These are phyloP conservation scores for Pulveroboletus sp. DNA, from an alignment of 768 basidiomycete genomes.

Conservation along the genomic window DNA sequence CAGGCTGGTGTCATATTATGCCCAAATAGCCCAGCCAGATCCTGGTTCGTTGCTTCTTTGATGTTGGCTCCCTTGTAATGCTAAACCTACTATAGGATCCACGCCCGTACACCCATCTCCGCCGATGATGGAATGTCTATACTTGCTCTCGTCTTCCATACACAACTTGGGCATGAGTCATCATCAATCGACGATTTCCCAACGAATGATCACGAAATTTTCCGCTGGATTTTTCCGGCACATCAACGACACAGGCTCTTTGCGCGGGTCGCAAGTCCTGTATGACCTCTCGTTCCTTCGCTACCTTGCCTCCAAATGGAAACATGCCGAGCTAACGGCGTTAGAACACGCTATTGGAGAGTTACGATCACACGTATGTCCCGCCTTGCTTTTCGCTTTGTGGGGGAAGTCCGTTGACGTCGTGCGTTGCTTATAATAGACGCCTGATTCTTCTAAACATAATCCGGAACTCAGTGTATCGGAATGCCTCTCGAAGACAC, in stretches of 20 bases:
- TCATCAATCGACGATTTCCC: constrained; percentile 33
- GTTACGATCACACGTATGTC: constrained; percentile 27
- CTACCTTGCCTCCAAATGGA: constrained; percentile 37
- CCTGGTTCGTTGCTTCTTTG: constrained; percentile 11
- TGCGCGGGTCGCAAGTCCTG: constrained; percentile 30
- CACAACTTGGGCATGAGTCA: constrained; percentile 52
- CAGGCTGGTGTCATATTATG: constrained; percentile 20
- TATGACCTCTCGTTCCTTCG: constrained; percentile 50
- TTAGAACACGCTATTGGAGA: constrained; percentile 30
- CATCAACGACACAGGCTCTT: constrained; percentile 29
- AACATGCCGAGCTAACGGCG: constrained; percentile 6
- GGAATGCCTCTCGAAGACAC: constrained; percentile 53
- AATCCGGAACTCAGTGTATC: constrained; percentile 30
- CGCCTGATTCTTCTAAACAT: constrained; percentile 5
- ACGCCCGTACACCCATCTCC: constrained; percentile 44
- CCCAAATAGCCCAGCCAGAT: constrained; percentile 2
- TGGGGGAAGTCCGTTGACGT: constrained; percentile 1
- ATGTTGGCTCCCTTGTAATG: constrained; percentile 2
- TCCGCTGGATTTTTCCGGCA: constrained; percentile 29
- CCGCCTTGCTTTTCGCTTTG: constrained; percentile 1
- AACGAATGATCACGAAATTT: constrained; percentile 40
- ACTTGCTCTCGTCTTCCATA: constrained; percentile 49
- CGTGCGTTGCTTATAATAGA: constrained; percentile 14
- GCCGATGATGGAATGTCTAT: constrained; percentile 50
- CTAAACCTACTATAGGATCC: constrained; percentile 18